phyloP scores from a whole-genome alignment of 2,329 filamentous ascomycete species.

The Fusarium domesticum region DNA sequence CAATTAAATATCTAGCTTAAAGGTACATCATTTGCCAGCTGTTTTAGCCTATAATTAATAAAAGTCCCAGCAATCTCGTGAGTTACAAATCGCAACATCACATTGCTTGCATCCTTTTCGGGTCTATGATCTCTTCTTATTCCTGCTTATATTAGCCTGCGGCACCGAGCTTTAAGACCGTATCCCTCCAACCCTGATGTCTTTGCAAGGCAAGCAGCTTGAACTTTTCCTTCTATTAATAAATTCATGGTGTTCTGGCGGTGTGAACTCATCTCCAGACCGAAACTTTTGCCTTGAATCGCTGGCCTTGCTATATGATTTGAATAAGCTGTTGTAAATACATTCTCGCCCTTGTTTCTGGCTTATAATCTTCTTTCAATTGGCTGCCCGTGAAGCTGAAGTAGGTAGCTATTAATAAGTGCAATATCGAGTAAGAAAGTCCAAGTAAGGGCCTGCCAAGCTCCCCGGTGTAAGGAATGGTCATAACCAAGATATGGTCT shows the following conservation, averaged over 20 bases:
- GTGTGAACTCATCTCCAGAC: constrained; percentile 1
- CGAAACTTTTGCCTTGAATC: not conserved
- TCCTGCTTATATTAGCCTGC: no score
- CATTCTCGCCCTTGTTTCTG: constrained; percentile 1
- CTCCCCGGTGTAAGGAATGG: constrained; percentile 3
- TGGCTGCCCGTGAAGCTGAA: no score
- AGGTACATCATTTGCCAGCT: no score
- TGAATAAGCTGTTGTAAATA: constrained; percentile 1
- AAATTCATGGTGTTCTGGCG: constrained; percentile 3
- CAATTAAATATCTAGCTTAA: no score
- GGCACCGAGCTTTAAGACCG: no score
- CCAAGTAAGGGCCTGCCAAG: constrained; percentile 9
- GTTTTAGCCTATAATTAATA: no score
- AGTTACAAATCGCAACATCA: no score
- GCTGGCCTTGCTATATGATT: not conserved
- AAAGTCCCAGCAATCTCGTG: no score
- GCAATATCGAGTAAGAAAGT: constrained; percentile 9
- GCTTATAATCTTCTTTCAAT: not conserved
- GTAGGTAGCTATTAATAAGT: constrained; percentile 7
- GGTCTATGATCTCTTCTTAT: no score
- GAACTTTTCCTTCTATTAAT: constrained; percentile 4
- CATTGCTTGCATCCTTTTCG: no score
- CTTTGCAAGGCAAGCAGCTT: no score
- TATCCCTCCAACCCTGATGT: no score
- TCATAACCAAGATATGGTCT: not conserved